phyloP scores from a whole-genome alignment of 169 alveolate genomes.

The Besnoitia besnoiti region DNA sequence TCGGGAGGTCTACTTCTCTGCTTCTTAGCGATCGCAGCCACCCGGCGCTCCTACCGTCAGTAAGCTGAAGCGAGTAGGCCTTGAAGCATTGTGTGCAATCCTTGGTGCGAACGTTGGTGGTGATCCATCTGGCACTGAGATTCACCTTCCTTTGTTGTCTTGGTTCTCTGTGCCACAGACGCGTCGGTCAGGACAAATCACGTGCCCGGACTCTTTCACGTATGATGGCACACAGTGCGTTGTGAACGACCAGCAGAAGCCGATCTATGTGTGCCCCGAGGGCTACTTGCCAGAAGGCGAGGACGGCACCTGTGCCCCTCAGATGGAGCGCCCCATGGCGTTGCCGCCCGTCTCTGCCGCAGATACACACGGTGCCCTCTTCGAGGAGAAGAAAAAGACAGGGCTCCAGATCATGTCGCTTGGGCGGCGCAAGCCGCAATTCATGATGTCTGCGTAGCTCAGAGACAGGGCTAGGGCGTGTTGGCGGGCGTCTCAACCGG shows the following conservation, averaged over 20 bases:
- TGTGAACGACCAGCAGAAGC: slow-evolving; percentile 33
- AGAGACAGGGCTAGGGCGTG: background rate
- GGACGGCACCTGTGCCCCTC: background rate
- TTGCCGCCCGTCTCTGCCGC: background rate
- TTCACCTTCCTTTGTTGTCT: background rate
- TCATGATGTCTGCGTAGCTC: slow-evolving; percentile 5
- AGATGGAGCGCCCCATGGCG: background rate
- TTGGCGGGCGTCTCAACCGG: background rate
- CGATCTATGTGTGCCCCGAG: slow-evolving; percentile 32
- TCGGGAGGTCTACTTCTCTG: background rate
- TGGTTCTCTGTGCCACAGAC: background rate
- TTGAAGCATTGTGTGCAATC: too few species aligned
- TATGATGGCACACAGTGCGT: slow-evolving; percentile 44
- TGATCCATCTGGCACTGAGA: too few species aligned
- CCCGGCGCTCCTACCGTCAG: too few species aligned
- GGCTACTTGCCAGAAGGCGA: slow-evolving; percentile 7
- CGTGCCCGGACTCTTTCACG: slow-evolving; percentile 15
- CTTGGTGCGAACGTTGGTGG: too few species aligned
- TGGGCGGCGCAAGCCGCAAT: slow-evolving; percentile 25
- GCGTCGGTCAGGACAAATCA: slow-evolving; percentile 42
- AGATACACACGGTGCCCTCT: background rate
- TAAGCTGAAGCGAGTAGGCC: too few species aligned
- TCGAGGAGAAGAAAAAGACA: background rate
- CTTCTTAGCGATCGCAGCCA: background rate
- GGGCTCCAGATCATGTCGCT: slow-evolving; percentile 23